Conservation (phyloP, 495 filamentous ascomycete genomes). For the Penicillium desertorum region DNA sequence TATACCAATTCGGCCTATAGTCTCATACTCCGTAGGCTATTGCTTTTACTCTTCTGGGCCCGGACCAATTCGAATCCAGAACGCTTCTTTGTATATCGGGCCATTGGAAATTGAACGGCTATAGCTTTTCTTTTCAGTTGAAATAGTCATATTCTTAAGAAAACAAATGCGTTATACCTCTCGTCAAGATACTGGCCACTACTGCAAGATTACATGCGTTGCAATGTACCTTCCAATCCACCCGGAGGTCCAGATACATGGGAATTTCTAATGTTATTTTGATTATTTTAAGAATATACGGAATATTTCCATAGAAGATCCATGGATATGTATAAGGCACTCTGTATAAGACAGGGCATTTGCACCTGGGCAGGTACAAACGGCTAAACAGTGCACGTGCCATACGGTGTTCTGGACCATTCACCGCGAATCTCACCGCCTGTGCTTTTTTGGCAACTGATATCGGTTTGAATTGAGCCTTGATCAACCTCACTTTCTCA, state of each 20-base stretch:
- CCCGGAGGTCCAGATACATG: not conserved
- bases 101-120: conserved; percentile 3
- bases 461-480: conserved; percentile 8
- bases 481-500: conserved; percentile 2
- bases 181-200: not conserved
- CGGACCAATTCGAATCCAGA: conserved; percentile 4
- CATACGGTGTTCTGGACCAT: not conserved
- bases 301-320: not conserved
- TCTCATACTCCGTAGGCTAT: not conserved
- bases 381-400: conserved; percentile 18
- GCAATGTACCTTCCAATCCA: not conserved
- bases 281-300: not conserved
- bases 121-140: not conserved
- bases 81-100: not conserved
- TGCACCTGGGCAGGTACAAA: not conserved
- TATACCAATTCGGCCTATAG: not conserved
- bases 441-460: conserved; percentile 2
- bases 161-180: not conserved
- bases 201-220: not conserved
- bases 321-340: not conserved
- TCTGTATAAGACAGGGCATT: not conserved
- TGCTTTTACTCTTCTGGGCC: conserved; percentile 7
- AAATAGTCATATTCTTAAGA: not conserved
- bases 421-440: conserved; percentile 1
- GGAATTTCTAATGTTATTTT: not conserved